Evolutionary conservation across 2,329 filamentous ascomycete species (phyloP), one percentile per base, ranked within the genome.

Genomic region (Xylaria digitata): DNA sequence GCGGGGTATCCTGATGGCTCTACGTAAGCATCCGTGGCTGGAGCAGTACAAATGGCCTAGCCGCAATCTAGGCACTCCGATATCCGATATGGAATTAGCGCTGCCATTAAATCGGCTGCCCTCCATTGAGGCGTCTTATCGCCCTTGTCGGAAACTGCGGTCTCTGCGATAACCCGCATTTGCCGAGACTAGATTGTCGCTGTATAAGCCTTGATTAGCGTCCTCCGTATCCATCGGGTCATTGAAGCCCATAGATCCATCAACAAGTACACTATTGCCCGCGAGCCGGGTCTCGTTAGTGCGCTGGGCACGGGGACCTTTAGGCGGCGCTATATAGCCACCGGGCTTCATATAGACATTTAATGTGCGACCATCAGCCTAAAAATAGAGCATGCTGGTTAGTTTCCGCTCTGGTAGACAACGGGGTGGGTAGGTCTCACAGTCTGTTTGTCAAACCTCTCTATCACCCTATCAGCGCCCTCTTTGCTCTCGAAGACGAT

Each of bases 361-460:
- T 61, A 95, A 85, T 17, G 91, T 80, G 71, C 90, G 86, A 54
- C 92, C 92, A 74, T 95, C 92, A 74, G 92, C 92, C 91, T 89
- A 68, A 26, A 23, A 23, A 40, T 30, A 17, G 57, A 19, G 19
- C 15, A 61, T 7, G 8, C 49, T 61, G 15, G 42, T 52, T 26
- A 61, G 63, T 45, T 26, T 15, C 30, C 8, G 61, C 40, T 58
- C 60, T 61, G 60, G 61, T 32, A 56, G 32, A 49, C 46, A 23
- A 43, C 52, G 7, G 37, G 17, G 5, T 26, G 26, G 37, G 19
- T 11, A 6, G 3, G 37, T 79, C 88, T 72, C 77, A 92, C 92
- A 76, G 88, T 93, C 81, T 93, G 90, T 76, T 91, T 89, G 79
- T 96, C 90, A 78, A 95, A 95, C 2, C 86, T 92, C 65, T 86